Evolutionary conservation across 371 early-diverging fungal species (phyloP), one percentile per base, ranked within the genome.

Genomic region (Apophysomyces ossiformis): DNA sequence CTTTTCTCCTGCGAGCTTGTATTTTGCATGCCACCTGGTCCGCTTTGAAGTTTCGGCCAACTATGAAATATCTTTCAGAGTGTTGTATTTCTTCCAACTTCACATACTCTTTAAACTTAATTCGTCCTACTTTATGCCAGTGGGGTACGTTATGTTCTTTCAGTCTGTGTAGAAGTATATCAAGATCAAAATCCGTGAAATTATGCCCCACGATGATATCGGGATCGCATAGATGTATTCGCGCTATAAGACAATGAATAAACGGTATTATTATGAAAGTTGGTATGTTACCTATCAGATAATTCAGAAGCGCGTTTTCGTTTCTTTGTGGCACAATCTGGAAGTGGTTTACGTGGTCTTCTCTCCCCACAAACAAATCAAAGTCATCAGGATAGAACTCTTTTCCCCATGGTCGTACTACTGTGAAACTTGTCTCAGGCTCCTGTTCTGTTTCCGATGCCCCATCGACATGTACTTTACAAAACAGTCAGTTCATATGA

Each of bases 141-240:
- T 63, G 74, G 47, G 82, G 83, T 7, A 88, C 78, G 11, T 88
- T 87, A 44, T 82, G 77, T 7, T 77, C 83, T 64, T 93, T 92
- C 91, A 96, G 87, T 16, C 96, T 89, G 66, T 92, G 91, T 57
- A 96, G 74, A 7, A 97, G 78, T 26, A 96, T 90, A 65, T 93
- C 94, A 37, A 97, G 80, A 61, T 90, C 93, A 69, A 95, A 94
- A 7, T 93, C 95, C 45, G 93, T 77, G 71, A 96, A 90, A 70
- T 95, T 95, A 82, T 97, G 97, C 18, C 96, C 95, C 11, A 95
- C 91, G 56, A 96, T 71, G 5, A 97, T 81, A 74, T 97, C 97
- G 0, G 96, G 96, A 67, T 97, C 97, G 7, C 71, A 41, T 41
- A 74, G 68, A 46, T 89, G 84, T 44, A 96, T 77, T 9, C 81